Evolutionary conservation across 805 yeast genomes (phyloP).

Genomic region (Cyberlindnera mrakii): DNA sequence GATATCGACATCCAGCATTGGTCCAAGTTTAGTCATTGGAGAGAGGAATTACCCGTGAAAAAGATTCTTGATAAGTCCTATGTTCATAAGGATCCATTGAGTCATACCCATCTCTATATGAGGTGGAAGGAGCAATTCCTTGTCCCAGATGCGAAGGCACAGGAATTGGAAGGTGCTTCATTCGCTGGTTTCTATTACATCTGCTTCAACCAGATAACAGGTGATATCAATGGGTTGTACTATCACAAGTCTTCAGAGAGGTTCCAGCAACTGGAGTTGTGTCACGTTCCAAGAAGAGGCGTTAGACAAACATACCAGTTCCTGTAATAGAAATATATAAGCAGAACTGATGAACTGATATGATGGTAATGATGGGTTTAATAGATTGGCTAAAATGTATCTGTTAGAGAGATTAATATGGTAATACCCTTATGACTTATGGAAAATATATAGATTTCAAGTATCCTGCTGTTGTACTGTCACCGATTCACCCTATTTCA

Average conservation of each 20-base stretch:
- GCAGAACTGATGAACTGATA: background rate
- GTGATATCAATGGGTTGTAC: constrained; percentile 73
- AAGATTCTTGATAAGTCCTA: constrained; percentile 14
- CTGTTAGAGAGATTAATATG: no score
- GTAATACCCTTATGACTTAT: no score
- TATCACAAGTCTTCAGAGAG: constrained; percentile 76
- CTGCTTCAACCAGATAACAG: constrained; percentile 71
- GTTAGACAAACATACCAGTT: constrained; percentile 9
- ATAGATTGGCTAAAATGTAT: no score
- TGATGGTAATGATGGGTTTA: no score
- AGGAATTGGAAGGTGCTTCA: constrained; percentile 62
- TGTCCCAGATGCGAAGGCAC: constrained; percentile 63
- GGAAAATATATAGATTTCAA: no score
- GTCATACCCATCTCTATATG: constrained; percentile 64
- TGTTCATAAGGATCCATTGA: constrained; percentile 24
- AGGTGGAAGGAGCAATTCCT: constrained; percentile 92
- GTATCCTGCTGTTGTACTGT: no score
- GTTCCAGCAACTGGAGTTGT: constrained; percentile 65
- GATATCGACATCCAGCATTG: constrained; percentile 61
- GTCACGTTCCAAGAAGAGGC: constrained; percentile 9
- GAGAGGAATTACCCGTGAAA: constrained; percentile 17
- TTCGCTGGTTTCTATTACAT: constrained; percentile 91
- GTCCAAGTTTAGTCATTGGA: constrained; percentile 50
- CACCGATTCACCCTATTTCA: no score
- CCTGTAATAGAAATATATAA: constrained; percentile 5